Evolutionary conservation across 2,329 filamentous ascomycete genomes (phyloP).

Genomic region (Zasmidium cellare): DNA sequence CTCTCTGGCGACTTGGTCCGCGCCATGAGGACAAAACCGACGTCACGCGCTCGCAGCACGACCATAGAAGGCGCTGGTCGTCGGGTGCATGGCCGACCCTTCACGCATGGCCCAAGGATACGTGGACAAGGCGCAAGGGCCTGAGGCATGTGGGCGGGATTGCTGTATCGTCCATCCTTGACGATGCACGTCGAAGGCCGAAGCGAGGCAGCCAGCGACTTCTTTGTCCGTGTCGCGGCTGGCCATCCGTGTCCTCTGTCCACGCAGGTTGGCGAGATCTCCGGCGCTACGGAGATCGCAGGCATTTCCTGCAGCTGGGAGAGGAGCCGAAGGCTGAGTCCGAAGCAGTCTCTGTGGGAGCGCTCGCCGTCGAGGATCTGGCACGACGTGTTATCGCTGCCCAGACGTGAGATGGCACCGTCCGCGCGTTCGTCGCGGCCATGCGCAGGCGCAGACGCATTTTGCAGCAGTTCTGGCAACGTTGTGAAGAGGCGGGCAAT

Average conservation of each 20-base stretch:
- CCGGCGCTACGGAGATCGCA: conserved; percentile 15
- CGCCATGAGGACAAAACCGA: neutral
- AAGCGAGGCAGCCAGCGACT: neutral
- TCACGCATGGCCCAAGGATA: neutral
- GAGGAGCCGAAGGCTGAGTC: conserved; percentile 15
- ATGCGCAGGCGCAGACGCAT: neutral
- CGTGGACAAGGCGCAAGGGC: neutral
- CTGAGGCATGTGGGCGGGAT: neutral
- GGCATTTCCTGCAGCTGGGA: conserved; percentile 6
- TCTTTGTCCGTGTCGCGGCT: neutral
- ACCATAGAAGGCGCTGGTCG: neutral
- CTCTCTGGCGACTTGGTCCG: neutral
- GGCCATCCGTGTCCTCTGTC: neutral
- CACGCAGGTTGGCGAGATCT: conserved; percentile 4
- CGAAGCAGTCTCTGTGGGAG: conserved; percentile 1
- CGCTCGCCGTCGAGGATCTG: neutral
- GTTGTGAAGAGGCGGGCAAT: neutral
- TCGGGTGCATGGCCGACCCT: neutral
- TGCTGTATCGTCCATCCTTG: neutral
- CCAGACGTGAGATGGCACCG: neutral
- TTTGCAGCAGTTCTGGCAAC: neutral
- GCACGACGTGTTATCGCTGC: neutral
- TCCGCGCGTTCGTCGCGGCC: neutral
- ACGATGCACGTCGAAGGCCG: neutral
- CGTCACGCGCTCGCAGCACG: neutral